phyloP scores from a whole-genome alignment of 1,284 basidiomycete genomes.

The Porogramme epimiltina region DNA sequence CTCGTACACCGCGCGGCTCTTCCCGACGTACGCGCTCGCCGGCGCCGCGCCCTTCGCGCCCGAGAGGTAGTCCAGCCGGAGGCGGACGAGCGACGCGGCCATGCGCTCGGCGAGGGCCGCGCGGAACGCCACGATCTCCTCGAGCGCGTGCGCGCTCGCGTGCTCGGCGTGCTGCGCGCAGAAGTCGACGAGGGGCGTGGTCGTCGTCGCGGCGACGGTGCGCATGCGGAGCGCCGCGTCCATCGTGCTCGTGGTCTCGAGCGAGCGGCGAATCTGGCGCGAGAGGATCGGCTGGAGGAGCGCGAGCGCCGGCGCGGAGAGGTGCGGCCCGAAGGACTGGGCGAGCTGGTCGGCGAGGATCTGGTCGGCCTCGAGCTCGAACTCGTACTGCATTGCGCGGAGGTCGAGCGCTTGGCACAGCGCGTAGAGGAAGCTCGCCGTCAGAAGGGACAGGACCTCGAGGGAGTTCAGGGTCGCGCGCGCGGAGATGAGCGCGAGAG shows the following conservation, averaged over 20 bases:
- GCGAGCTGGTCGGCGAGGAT: conserved; percentile 56
- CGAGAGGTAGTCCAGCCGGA: conserved; percentile 56
- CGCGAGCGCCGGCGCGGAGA: conserved; percentile 36
- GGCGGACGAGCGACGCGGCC: conserved; percentile 45
- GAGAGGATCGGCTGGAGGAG: conserved; percentile 39
- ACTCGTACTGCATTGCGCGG: conserved; percentile 69
- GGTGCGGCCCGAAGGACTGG: conserved; percentile 44
- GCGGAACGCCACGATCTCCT: conserved; percentile 53
- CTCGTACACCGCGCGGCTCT: conserved; percentile 68
- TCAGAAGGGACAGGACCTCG: conserved; percentile 75
- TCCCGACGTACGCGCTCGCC: conserved; percentile 61
- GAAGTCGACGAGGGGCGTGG: conserved; percentile 61
- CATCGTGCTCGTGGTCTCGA: conserved; percentile 72
- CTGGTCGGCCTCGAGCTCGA: conserved; percentile 49
- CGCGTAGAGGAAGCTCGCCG: conserved; percentile 74
- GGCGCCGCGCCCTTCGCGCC: conserved; percentile 58
- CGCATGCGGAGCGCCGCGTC: conserved; percentile 67
- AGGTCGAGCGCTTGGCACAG: conserved; percentile 84
- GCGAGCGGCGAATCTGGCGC: conserved; percentile 46
- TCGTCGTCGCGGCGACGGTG: conserved; percentile 63
- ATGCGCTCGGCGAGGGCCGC: conserved; percentile 47
- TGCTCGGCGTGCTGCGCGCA: conserved; percentile 43
- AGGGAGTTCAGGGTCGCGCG: conserved; percentile 77
- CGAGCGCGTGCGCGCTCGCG: conserved; percentile 29
- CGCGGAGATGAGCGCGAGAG: conserved; percentile 78